phyloP scores from a whole-genome alignment of 169 alveolate species.

The Plasmodium coatneyi region DNA sequence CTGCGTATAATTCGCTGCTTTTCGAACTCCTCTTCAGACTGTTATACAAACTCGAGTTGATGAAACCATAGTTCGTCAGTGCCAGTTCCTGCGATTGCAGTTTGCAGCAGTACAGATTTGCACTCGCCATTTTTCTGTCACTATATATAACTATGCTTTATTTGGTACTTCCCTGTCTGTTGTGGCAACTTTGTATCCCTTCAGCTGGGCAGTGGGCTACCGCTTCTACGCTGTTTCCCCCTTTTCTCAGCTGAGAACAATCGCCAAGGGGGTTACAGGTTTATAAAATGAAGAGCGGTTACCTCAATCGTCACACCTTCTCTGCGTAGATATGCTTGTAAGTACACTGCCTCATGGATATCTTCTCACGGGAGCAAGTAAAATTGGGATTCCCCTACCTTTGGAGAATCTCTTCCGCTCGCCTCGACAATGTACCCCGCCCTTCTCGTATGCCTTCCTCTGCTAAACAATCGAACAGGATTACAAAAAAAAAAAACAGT shows the following conservation, averaged over 20 bases:
- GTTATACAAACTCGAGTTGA: conserved; percentile 51
- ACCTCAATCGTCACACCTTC: neutral
- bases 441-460: neutral
- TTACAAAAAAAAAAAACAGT: neutral
- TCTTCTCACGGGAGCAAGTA: neutral
- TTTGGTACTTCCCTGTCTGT: neutral
- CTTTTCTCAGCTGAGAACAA: neutral
- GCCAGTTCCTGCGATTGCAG: conserved; percentile 81
- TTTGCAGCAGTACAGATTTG: conserved; percentile 68
- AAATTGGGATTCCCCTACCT: neutral
- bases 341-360: neutral
- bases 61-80: conserved; percentile 77
- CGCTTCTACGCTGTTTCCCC: neutral
- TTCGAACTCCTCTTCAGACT: conserved; percentile 48
- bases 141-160: neutral
- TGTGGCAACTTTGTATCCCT: neutral
- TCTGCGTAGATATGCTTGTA: neutral
- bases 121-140: neutral
- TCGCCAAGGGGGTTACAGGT: neutral
- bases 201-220: neutral
- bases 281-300: neutral
- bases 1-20: conserved; percentile 50
- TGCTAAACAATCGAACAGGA: neutral
- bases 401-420: neutral
- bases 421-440: neutral